Base-by-base conservation (phyloP, 2,329 filamentous ascomycete genomes). In the Diaporthe sp. region DNA sequence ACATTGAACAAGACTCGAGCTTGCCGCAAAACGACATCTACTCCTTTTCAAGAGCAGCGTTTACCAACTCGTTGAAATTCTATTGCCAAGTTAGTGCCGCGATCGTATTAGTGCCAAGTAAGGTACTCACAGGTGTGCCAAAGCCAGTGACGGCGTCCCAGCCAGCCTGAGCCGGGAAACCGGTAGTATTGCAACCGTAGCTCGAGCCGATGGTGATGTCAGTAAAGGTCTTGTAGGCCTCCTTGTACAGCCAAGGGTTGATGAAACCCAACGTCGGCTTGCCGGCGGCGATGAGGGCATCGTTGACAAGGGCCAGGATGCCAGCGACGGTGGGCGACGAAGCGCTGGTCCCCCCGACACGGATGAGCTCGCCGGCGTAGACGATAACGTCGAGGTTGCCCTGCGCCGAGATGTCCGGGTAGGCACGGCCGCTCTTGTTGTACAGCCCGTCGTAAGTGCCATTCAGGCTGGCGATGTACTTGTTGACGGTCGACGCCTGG, bases 211-310 rank as follows among this genome's bases (percentile, higher is more conserved):
- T 78, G 3, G 81, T 84, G 74, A 87, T 79, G 62, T 81, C 79
- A 1, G 75, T 80, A 51, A 81, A 79, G 7, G 80, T 76, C 60
- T 80, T 80, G 13, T 79, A 79, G n/a, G 80, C 77, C 12, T 73
- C 72, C 75, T 81, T 80, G 77, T 79, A 42, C 65, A 22, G n/a
- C 53, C 25, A 70, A 5, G 86, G 88, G 67, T 90, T 88, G 44
- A 90, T 80, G 78, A 90, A 90, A 0, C 88, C 89, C n/a, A 90
- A 83, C 0, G 87, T 81, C 3, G 82, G 80, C 80, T 88, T 89
- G 4, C 85, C 85, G 0, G 79, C 82, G 8, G 83, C 83, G 34
- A 89, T 79, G 46, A 88, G 81, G 79, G 86, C 87, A 78, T 89
- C 88, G 76, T 89, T 89, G 44, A 89, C 82, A 77, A 88, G 79